Evolutionary conservation across 2,329 filamentous ascomycete genomes (phyloP), one percentile per base, ranked within the genome.

Genomic region (Zasmidium angulare): DNA sequence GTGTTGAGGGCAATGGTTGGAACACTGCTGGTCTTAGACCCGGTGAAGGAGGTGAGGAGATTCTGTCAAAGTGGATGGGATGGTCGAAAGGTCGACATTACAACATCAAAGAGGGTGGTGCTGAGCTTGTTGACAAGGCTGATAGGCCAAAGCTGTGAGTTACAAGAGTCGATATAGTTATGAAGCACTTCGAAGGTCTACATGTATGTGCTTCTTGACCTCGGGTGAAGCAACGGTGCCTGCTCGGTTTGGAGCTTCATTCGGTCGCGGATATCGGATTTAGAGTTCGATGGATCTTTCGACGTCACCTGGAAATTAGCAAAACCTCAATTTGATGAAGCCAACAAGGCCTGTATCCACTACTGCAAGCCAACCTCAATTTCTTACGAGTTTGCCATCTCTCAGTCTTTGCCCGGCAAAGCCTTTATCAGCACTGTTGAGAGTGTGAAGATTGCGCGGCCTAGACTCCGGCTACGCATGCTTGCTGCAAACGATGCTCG

Each of bases 81-180:
- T 96, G 91, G 91, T 81, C 78, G 60, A 83, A 79, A 67, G 91
- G 89, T 0, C 80, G 76, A 60, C 85, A 96, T 29, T 96, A 87
- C 72, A 82, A 85, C n/a, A 78, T 90, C 1, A 75, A 81, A 24
- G 77, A 84, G 24, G 89, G 88, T 0, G 86, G 84, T 0, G 73
- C 91, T 62, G 81, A 87, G 20, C 55, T 62, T 52, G 50, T 64
- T n/a, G 60, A 63, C 23, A 59, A 46, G 29, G 53, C 50, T 4
- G 46, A 52, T 21, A 58, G 57, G 48, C 46, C 62, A 12, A 61
- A 59, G 53, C 55, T 66, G 36, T 66, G 36, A 46, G 26, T 4
- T 29, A 29, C 6, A 4, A 6, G 26, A 29, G 6, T 29, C 26
- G 6, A 11, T 29, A 29, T 29, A 4, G 26, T 6, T 29, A 11